These are phyloP conservation scores for Trichoderma afroharzianum DNA, from an alignment of 2,329 filamentous ascomycete genomes.

Conservation along the genomic window DNA sequence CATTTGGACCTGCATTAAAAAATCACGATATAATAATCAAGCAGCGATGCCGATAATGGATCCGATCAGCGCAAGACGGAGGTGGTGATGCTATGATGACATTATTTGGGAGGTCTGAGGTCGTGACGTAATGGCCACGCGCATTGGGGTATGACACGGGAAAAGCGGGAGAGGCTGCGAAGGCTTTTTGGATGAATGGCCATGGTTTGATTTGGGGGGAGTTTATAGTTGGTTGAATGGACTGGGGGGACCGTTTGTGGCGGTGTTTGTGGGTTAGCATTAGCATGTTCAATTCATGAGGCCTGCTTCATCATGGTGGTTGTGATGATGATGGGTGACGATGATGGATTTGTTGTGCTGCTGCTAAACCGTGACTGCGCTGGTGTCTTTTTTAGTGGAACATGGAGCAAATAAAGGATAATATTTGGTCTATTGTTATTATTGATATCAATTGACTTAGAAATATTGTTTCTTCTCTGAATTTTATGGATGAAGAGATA, in stretches of 20 bases:
- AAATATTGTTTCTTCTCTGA: neutral
- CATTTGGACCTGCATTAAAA: neutral
- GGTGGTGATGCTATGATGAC: conserved; percentile 16
- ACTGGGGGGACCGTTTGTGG: neutral
- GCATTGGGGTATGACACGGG: neutral
- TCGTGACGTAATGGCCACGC: conserved; percentile 19
- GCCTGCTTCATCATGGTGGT: no score
- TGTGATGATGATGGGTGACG: neutral
- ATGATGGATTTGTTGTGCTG: neutral
- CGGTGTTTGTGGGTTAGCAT: neutral
- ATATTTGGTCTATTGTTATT: neutral
- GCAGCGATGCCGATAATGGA: neutral
- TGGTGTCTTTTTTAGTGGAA: neutral
- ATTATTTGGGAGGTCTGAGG: neutral
- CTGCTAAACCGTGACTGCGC: neutral
- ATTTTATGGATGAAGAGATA: neutral
- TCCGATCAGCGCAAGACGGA: neutral
- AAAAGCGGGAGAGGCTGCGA: neutral
- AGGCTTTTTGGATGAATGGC: neutral
- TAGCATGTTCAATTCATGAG: neutral
- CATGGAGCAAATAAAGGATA: neutral
- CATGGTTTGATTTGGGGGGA: neutral
- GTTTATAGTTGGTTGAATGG: neutral
- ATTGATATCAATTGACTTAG: neutral
- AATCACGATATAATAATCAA: neutral